Evolutionary conservation across 306 rosid species (phyloP), one percentile per base, ranked within the genome.

Genomic region (Trichosanthes cucumerina): DNA sequence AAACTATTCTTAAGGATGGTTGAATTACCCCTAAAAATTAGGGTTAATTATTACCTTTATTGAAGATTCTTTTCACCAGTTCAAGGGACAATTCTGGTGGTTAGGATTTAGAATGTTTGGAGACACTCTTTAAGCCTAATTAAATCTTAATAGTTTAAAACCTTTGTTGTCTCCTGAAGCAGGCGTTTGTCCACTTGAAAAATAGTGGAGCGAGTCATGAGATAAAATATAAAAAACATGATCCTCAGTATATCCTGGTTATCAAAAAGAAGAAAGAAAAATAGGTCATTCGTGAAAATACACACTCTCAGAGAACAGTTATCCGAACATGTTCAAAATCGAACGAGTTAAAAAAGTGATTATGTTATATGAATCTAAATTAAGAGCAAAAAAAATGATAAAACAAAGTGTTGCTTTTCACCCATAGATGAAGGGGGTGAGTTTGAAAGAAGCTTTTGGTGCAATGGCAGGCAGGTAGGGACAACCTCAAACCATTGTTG

Each of bases 391-490:
- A 62, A 72, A 12, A 72, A 50, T 31, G 62, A 50, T 46, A 52
- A 50, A 41, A 26, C 4, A 19, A 46, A 74, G 8, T 9, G 7
- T 44, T 46, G 5, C 2, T 47, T 46, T 72, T 23, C 59, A 47
- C 10, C 23, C 19, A 10, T 26, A 0, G 57, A 71, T 26, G 34
- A 26, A 72, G 15, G 12, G 12, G 12, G 4, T 15, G 43, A 39
- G 56, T 46, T 12, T 21, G 36, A 4, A 28, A 13, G 38, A 46
- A 43, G 44, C 43, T 26, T 72, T 72, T 15, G 77, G 43, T 14
- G 59, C 1, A 26, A 50, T 50, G 78, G 78, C 6, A 74, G 78
- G 62, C 78, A 74, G 19, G 78, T 74, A 50, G 78, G 78, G 78
- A 52, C 78, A 74, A 8, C 78, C 63, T 50, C 47, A 74, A 74